Evolutionary conservation across 2,329 filamentous ascomycete species (phyloP), one percentile per base, ranked within the genome.

Genomic region (Moelleriella libera): DNA sequence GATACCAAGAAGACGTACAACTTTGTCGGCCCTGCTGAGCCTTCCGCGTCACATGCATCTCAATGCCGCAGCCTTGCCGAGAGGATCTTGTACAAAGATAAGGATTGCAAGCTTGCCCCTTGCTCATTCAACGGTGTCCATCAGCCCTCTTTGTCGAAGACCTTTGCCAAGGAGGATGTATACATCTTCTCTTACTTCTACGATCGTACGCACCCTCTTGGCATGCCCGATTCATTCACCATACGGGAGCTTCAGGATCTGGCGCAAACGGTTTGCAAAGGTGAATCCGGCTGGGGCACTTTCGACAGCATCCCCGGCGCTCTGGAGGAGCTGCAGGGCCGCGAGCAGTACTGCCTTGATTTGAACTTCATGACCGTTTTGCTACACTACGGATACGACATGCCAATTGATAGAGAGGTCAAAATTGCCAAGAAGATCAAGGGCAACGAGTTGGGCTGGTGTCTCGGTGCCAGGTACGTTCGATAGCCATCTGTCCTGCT

Each of bases 401-500:
- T 98, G 88, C 90, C 90, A 4, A 82, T 97, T 57, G 87, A 95
- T 55, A 78, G 94, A 40, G 92, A 98, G 67, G 88, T 98, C 54
- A 90, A 86, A 74, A 94, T 96, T 61, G 92, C 90, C 50, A 98
- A 98, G 84, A 95, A 96, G 76, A 94, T 98, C 61, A 90, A 94
- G 71, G 82, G 82, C 48, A 96, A 96, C 64, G 94, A 98, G 70
- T 69, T 98, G 58, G 92, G 92, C 40, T 98, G 92, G 92, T 97
- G 90, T 69, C 74, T 98, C 60, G 92, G 92, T 65, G 92, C 92
- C 54, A 95, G 88, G 87, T 92, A 72, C 70, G 82, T 60, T 29
- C n/a, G 9, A 14, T 21, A 21, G 21, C 21, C 21, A 21, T 21
- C 21, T 21, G 21, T 21, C 21, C 21, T 21, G 21, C 21, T 21